Conservation (phyloP, 108 stramenopile species). For the Mediolabrus comicus region DNA sequence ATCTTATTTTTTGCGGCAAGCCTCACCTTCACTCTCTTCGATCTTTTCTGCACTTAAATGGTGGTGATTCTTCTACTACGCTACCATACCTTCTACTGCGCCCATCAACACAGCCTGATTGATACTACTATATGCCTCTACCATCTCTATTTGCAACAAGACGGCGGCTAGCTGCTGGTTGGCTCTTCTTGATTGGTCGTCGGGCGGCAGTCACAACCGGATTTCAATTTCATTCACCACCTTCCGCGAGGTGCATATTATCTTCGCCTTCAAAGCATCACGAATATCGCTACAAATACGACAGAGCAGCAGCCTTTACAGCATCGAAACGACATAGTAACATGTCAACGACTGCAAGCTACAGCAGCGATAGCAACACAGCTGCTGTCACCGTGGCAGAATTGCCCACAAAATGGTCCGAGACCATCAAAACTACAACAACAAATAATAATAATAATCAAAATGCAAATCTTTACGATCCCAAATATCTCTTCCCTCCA, state of each 20-base stretch:
- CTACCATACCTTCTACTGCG: no score
- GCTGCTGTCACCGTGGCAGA: neutral
- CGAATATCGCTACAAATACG: neutral
- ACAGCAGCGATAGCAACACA: neutral
- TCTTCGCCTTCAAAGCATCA: neutral
- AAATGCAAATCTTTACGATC: no score
- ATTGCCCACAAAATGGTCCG: conserved; percentile 26
- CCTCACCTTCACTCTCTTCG: no score
- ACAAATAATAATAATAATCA: neutral
- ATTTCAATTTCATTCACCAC: neutral
- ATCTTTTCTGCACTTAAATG: no score
- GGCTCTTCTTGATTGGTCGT: neutral
- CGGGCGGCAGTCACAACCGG: neutral
- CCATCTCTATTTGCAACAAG: neutral
- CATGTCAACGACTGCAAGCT: neutral
- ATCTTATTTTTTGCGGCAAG: no score
- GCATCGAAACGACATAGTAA: neutral
- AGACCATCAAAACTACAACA: neutral
- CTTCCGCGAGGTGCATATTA: neutral
- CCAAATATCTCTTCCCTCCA: conserved; percentile 47
- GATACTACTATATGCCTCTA: neutral
- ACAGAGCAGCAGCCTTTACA: neutral
- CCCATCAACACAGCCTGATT: no score
- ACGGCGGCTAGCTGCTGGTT: neutral
- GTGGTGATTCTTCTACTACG: no score